Evolutionary conservation across 2,329 filamentous ascomycete genomes (phyloP), one percentile per base, ranked within the genome.

Genomic region (Magnaporthiopsis incrustans): DNA sequence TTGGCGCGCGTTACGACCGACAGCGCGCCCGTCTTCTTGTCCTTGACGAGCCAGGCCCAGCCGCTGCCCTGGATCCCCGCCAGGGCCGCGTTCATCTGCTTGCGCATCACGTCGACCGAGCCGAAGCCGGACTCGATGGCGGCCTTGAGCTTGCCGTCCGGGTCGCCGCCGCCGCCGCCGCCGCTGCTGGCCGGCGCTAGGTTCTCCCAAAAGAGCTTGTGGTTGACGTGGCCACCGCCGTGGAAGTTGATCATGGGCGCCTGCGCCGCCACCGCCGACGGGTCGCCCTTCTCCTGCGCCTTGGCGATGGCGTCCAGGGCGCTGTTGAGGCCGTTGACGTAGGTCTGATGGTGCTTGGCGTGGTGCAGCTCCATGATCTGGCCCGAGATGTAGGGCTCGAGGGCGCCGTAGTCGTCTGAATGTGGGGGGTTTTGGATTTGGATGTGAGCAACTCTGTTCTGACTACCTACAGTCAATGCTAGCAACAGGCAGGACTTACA

Each of bases 361-460:
- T 93, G 89, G 75, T 93, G 90, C 62, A 93, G 83, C 75, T 89
- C 85, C 90, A 93, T 93, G 75, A 92, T 93, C 74, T 91, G 84
- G 69, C 79, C 81, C 44, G 88, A 90, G 78, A 93, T 92, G 77
- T 86, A 83, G 62, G 86, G 86, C 81, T 99, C 95, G 72, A 99
- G 92, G 63, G 93, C 95, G 75, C 89, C 91, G 78, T 97, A 99
- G 83, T 97, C 95, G 76, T 98, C 94, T 97, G 69, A n/a, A n/a
- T 33, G 30, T 32, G 22, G 50, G 4, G 56, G 57, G 12, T 30
- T 30, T 30, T 30, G 5, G 27, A 30, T 30, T 30, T 10, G 44
- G 18, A 18, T 18, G 44, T 53, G 7, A 53, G 22, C 22, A n/a
- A n/a, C 22, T 1, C 18, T n/a, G 44, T 18, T 53, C 6, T 53